Evolutionary conservation across 495 filamentous ascomycete genomes (phyloP), one percentile per base, ranked within the genome.

Genomic region (Penicillium antarcticum): DNA sequence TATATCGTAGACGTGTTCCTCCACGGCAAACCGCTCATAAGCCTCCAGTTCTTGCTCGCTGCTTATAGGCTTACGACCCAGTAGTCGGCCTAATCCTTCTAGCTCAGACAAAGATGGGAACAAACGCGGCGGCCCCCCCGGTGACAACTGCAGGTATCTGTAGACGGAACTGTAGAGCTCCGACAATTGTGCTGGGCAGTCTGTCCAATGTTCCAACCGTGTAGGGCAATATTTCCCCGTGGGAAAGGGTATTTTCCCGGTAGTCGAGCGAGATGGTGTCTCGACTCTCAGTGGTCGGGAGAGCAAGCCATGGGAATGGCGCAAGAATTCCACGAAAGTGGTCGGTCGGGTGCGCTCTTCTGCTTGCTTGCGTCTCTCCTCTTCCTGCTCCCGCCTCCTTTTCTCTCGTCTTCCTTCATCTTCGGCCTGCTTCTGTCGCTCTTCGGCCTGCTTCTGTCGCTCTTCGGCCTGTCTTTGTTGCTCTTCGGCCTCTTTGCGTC

Each of bases 251-350:
- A 59, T 65, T 52, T 53, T 57, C 46, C 59, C 64, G 39, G 60
- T 63, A 39, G 60, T 72, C 43, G 56, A 71, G 57, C 53, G 52
- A 54, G 52, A 74, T 52, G 44, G 62, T 53, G 44, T 55, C 63
- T 45, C 47, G 33, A 48, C 56, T 59, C 49, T 40, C 33, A 64
- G 43, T 21, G 14, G 45, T 1, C 46, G 42, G 32, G 56, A 74
- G 54, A 70, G 51, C 21, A 66, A 41, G 45, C 62, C 51, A 45
- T 70, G 56, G 50, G 51, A 68, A 43, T 48, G 47, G 45, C 45
- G 48, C 32, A 71, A 51, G 56, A 67, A 62, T 51, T 68, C 70
- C 55, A 50, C 47, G 48, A 70, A 65, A 54, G 65, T 56, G 36
- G 66, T 73, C 23, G 10, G 49, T 52, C 32, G 61, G 42, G 13